Evolutionary conservation across 225 moss, liverwort and hornwort genomes (phyloP), one percentile per base, ranked within the genome.

Genomic region (Sphagnum tenellum): DNA sequence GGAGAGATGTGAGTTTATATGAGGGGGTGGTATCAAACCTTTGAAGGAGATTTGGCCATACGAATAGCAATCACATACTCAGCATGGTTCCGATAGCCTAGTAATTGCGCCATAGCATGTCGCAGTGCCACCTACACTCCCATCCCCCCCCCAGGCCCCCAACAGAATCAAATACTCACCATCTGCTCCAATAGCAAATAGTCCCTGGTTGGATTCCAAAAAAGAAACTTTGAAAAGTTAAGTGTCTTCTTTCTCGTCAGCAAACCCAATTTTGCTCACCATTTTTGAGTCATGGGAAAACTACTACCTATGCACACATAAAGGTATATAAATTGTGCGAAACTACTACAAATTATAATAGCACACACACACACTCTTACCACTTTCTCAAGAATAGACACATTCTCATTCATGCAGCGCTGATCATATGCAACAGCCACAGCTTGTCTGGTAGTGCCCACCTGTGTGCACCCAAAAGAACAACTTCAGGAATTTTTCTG

Each of bases 381-480:
- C 90, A 98, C 89, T 93, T 92, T 93, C 80, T 92, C 92, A 63
- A 98, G 85, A 73, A 98, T 93, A 53, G 90, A 71, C 64, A 93
- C 84, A 69, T 98, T 98, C 72, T 89, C 83, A 47, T 75, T 70
- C 75, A 90, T 80, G 71, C 96, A 98, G 72, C 92, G 90, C 73
- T 86, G 93, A 66, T 98, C 92, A 70, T 92, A 93, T 7, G 96
- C 93, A 72, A 74, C 68, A 60, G 88, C 85, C 62, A 98, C 65
- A 63, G 85, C 83, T 76, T 72, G 87, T 69, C 96, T 86, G 12
- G 96, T 93, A 62, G 92, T 81, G 71, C 96, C 92, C 52, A 98
- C 86, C 94, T 95, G 83, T 56, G 63, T 5, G 44, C 62, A 48
- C 29, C 29, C 29, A 29, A 29, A 29, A 29, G 29, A 29, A 29